Percentiles rank a stretch among this genome's conserved stretches.
Evolutionary conservation across 2,329 filamentous ascomycete species (phyloP).

Genomic region (Pseudocercospora pini-densiflorae): DNA sequence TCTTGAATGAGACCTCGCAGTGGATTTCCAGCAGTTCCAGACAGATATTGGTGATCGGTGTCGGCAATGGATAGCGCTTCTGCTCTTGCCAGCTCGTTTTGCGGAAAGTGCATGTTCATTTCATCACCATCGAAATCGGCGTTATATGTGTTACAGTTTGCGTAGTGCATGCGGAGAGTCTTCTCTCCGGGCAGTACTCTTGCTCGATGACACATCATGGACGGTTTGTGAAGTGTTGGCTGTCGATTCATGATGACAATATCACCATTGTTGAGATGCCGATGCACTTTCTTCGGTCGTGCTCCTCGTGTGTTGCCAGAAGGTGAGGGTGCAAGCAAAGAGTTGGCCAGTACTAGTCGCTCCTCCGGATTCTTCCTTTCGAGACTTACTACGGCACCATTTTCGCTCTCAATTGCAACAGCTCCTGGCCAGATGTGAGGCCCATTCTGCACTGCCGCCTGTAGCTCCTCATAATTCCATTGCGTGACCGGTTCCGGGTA

Average conservation of each 20-base stretch:
- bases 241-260: slow-evolving; percentile 99
- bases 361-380: slow-evolving; percentile 88
- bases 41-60: slow-evolving; percentile 96
- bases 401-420: slow-evolving; percentile 92
- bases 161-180: slow-evolving; percentile 99
- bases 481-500: slow-evolving; percentile 97
- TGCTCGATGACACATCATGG: slow-evolving; percentile 97
- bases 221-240: slow-evolving; percentile 96
- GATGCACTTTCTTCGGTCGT: slow-evolving; percentile 93
- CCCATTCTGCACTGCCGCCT: slow-evolving; percentile 94
- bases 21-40: slow-evolving; percentile 89
- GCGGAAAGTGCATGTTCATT: slow-evolving; percentile 99
- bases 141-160: slow-evolving; percentile 99
- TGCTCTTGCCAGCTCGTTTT: slow-evolving; percentile 91
- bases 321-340: slow-evolving; percentile 83
- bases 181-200: slow-evolving; percentile 92
- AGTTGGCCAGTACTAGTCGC: slow-evolving; percentile 85
- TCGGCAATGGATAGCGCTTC: slow-evolving; percentile 94
- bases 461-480: slow-evolving; percentile 94
- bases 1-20: slow-evolving; percentile 96
- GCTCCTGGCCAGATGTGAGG: slow-evolving; percentile 93
- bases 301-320: slow-evolving; percentile 70
- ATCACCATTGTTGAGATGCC: slow-evolving; percentile 94
- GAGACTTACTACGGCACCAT: slow-evolving; percentile 86
- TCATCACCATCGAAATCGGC: slow-evolving; percentile 99